Base-by-base conservation (phyloP, 2,329 filamentous ascomycete genomes). In the Venturia aucupariae region DNA sequence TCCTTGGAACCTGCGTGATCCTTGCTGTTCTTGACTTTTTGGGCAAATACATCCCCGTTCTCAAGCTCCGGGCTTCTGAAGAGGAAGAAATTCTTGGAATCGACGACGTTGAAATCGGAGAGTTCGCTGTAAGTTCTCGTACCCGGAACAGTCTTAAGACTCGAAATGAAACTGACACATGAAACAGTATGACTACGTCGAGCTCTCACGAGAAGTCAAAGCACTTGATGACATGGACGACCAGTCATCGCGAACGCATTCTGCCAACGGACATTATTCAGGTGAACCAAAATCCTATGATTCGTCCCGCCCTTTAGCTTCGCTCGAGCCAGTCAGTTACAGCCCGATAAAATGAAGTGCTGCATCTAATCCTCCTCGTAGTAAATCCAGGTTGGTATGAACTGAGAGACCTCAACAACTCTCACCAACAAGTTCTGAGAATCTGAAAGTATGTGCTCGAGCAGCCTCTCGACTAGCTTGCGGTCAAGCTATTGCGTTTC, bases 31-130 rank as follows among this genome's bases (percentile, higher is more conserved):
- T 81, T 30, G 75, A 78, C 65, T 89, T 91, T 74, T 69, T 92
- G 68, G 86, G 93, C 78, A 92, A 92, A 74, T 81, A 91, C 68
- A 81, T 94, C 32, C 90, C 91, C 0, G 87, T 88, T 15, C 80
- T 95, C 46, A 84, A 84, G 65, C 85, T 96, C 55, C 89, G 91
- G 61, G 87, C 86, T 0, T 82, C 79, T 17, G 87, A 90, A 69
- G 88, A 94, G 67, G 88, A 90, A 44, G 91, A 96, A 75, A 86
- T 92, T 62, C 79, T 91, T 51, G 91, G 91, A 68, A 92, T 95
- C 66, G 91, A 96, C 71, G 92, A 96, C 71, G 87, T 89, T 30
- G 91, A 96, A 76, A 90, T 96, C 71, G 92, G 92, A 74, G 92
- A 96, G 78, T 96, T 94, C 74, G 92, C 90, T n/a, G 82, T 83